Percentiles rank a stretch among this genome's conserved stretches.
Conservation (phyloP, 2,329 filamentous ascomycete species). For the Aspergillus aculeatinus region DNA sequence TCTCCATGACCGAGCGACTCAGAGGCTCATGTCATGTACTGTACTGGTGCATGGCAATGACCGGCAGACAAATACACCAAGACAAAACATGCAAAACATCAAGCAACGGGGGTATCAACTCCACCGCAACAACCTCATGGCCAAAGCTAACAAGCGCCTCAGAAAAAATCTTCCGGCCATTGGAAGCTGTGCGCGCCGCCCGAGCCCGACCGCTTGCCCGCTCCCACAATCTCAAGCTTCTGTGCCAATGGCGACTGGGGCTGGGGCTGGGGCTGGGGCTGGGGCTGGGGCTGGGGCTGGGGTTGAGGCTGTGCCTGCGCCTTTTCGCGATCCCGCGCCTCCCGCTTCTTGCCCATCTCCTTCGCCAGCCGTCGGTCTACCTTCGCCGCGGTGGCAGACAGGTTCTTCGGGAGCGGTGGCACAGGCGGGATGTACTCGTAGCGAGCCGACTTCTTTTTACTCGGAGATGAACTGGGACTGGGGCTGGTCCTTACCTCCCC, state of each 20-base stretch:
- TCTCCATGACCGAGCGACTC: too few species aligned
- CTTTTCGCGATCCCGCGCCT: constrained; percentile 2
- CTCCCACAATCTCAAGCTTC: neutral
- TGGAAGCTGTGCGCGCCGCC: constrained; percentile 31
- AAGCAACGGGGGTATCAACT: neutral
- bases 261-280: constrained; percentile 3
- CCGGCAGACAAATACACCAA: neutral
- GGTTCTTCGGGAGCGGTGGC: constrained; percentile 39
- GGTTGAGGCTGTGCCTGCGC: constrained; percentile 5
- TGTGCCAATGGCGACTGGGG: constrained; percentile 3
- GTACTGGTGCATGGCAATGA: neutral
- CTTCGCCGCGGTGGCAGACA: constrained; percentile 30
- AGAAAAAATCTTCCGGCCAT: constrained; percentile 49
- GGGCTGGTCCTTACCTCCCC: constrained; percentile 3
- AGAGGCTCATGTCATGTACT: too few species aligned
- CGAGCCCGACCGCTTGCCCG: neutral
- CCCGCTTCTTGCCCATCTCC: constrained; percentile 24
- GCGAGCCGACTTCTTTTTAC: constrained; percentile 13
- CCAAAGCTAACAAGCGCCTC: constrained; percentile 9
- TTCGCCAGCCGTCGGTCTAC: constrained; percentile 22
- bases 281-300: constrained; percentile 1
- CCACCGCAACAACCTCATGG: neutral
- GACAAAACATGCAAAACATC: neutral
- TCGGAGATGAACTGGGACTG: constrained; percentile 18
- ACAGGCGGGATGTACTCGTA: constrained; percentile 42